Conservation (phyloP, 2,329 filamentous ascomycete species). For the Chalara sp. region DNA sequence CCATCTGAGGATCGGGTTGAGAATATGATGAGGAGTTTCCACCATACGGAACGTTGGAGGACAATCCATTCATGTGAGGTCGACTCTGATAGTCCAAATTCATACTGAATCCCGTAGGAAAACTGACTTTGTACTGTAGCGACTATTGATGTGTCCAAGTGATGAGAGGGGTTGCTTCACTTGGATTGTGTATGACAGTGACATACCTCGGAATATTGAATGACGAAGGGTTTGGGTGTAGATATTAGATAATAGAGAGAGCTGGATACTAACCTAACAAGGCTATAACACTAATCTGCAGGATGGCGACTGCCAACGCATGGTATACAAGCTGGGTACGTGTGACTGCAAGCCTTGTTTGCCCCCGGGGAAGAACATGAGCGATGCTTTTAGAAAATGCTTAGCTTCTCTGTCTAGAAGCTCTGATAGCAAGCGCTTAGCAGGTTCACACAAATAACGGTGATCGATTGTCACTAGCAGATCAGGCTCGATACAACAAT, state of each 20-base stretch:
- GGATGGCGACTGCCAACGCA: conserved; percentile 26
- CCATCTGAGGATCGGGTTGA: conserved; percentile 15
- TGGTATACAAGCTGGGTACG: conserved; percentile 18
- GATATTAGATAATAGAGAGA: conserved; percentile 21
- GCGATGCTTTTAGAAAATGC: conserved; percentile 6
- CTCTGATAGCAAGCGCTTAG: conserved; percentile 19
- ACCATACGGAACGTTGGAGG: conserved; percentile 16
- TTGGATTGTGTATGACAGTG: conserved; percentile 20
- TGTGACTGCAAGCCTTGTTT: conserved; percentile 23
- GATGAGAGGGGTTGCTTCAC: conserved; percentile 16
- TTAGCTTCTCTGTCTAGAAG: conserved; percentile 7
- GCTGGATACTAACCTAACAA: conserved; percentile 12
- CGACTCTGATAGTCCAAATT: conserved; percentile 18
- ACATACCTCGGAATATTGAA: conserved; percentile 23
- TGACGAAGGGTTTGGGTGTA: conserved; percentile 23
- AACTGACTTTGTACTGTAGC: conserved; percentile 10
- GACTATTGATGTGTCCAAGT: conserved; percentile 17
- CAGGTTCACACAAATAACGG: conserved; percentile 1
- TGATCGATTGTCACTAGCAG: conserved; percentile 3
- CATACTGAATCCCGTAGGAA: conserved; percentile 19
- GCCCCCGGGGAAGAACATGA: conserved; percentile 21
- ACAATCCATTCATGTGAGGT: conserved; percentile 15
- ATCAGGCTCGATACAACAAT: background rate
- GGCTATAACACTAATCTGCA: conserved; percentile 21
- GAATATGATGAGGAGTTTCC: conserved; percentile 9